A percentile compares a stretch with the other conserved stretches of the same genome.
Evolutionary conservation across 805 yeast genomes (phyloP).

Genomic region (Scheffersomyces coipomensis): DNA sequence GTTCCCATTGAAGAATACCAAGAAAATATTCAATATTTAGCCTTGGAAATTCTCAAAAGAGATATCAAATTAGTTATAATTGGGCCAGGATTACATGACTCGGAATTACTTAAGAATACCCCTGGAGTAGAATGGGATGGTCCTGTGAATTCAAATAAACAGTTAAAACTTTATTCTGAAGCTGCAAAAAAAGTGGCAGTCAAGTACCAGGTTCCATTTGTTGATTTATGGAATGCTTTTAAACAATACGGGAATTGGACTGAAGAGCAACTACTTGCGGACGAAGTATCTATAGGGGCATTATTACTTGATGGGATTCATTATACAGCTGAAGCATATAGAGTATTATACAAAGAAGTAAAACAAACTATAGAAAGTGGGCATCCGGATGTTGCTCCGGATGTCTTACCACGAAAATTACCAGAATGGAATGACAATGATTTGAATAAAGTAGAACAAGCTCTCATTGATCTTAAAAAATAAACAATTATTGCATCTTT

Average conservation of each 20-base stretch:
- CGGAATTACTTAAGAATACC: constrained; percentile 16
- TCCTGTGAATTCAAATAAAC: too few relatives aligned
- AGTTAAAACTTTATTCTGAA: too few relatives aligned
- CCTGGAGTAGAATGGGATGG: constrained; percentile 11
- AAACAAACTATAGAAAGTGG: constrained; percentile 29
- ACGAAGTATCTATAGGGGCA: too few relatives aligned
- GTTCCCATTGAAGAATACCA: constrained; percentile 52
- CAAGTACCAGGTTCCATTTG: constrained; percentile 49
- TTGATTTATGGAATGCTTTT: constrained; percentile 53
- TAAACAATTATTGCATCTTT: background rate
- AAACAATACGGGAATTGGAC: constrained; percentile 28
- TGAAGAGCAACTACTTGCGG: constrained; percentile 37
- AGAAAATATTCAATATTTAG: constrained; percentile 47
- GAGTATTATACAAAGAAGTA: constrained; percentile 45
- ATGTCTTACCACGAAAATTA: constrained; percentile 28
- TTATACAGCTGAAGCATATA: constrained; percentile 54
- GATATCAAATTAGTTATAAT: constrained; percentile 56
- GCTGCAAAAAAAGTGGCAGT: constrained; percentile 47
- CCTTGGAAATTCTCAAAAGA: constrained; percentile 34
- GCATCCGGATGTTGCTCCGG: constrained; percentile 52
- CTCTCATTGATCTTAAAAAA: background rate
- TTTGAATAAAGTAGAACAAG: too few relatives aligned
- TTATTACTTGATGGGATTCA: constrained; percentile 59
- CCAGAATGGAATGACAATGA: constrained; percentile 39
- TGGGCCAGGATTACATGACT: constrained; percentile 61